A percentile compares a stretch with the other conserved stretches of the same genome.
phyloP scores from a whole-genome alignment of 2,329 filamentous ascomycete species.

The Aspergillus sp. region DNA sequence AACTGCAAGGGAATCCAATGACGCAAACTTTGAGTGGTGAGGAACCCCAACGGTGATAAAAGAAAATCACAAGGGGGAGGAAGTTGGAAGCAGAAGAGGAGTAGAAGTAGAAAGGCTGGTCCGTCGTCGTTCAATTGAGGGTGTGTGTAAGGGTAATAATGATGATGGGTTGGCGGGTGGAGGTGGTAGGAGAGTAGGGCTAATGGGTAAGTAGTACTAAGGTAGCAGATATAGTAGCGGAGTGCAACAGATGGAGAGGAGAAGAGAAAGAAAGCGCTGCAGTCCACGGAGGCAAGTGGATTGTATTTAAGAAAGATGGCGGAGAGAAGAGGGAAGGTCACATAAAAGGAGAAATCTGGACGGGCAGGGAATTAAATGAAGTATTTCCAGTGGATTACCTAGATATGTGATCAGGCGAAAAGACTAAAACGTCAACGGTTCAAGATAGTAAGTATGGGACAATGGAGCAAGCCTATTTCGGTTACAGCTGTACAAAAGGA shows the following conservation, averaged over 20 bases:
- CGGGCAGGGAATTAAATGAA: constrained; percentile 34
- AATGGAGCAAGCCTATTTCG: constrained; percentile 30
- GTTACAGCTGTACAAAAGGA: constrained; percentile 39
- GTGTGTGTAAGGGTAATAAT: background rate
- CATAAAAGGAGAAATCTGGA: constrained; percentile 18
- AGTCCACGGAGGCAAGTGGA: constrained; percentile 5
- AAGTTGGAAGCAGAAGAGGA: background rate
- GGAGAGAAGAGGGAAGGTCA: constrained; percentile 11
- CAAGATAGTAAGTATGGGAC: constrained; percentile 23
- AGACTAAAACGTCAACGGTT: constrained; percentile 34
- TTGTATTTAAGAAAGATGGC: constrained; percentile 4
- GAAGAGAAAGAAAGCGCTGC: constrained; percentile 6
- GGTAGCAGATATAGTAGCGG: background rate
- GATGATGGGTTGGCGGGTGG: background rate
- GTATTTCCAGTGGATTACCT: constrained; percentile 35
- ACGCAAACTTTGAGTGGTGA: constrained; percentile 15
- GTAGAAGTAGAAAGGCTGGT: background rate
- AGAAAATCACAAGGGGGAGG: background rate
- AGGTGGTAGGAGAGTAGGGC: background rate
- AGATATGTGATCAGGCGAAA: constrained; percentile 37
- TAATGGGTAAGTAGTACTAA: constrained; percentile 6
- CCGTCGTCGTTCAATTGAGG: background rate
- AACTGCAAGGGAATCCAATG: constrained; percentile 21
- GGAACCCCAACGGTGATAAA: constrained; percentile 16
- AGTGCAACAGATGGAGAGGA: constrained; percentile 9